Conservation (phyloP, 1,284 basidiomycete species). For the Agroathelia rolfsii region DNA sequence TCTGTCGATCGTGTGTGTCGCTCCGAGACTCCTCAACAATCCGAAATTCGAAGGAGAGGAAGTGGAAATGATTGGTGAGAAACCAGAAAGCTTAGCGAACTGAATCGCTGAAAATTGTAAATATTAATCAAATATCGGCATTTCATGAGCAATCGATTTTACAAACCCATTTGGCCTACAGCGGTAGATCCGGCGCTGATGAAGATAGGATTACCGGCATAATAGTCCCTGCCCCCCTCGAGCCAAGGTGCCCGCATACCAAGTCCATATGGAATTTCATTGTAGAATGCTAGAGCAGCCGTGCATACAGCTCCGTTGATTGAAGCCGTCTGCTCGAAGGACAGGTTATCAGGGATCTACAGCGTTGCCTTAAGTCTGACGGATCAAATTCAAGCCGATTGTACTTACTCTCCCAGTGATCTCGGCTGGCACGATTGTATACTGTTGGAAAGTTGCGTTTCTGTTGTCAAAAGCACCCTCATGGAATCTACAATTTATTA, state of each 20-base stretch:
- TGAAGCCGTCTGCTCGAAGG: conserved; percentile 32
- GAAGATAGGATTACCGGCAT: conserved; percentile 26
- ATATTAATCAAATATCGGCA: too few relatives aligned
- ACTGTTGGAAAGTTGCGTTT: conserved; percentile 24
- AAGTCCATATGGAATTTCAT: conserved; percentile 11
- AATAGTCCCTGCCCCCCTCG: conserved; percentile 21
- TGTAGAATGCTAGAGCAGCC: conserved; percentile 21
- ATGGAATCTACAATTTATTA: conserved; percentile 13
- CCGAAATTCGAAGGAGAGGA: conserved; percentile 31
- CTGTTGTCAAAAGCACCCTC: conserved; percentile 14
- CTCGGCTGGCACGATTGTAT: conserved; percentile 19
- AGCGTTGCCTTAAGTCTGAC: conserved; percentile 2
- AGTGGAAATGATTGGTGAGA: conserved; percentile 38
- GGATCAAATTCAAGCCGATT: too few relatives aligned
- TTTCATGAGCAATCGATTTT: not conserved
- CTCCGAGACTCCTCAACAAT: conserved; percentile 36
- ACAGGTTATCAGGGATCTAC: conserved; percentile 30
- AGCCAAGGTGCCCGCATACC: conserved; percentile 14
- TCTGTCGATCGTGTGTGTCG: conserved; percentile 36
- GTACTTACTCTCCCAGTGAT: conserved; percentile 18
- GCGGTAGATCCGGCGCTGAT: conserved; percentile 34
- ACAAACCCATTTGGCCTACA: conserved; percentile 31
- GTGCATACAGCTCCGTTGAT: conserved; percentile 17
- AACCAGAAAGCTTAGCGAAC: conserved; percentile 36
- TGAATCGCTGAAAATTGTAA: conserved; percentile 23